Evolutionary conservation across 257 asterid genomes (phyloP).

Genomic region (Apocynum venetum): DNA sequence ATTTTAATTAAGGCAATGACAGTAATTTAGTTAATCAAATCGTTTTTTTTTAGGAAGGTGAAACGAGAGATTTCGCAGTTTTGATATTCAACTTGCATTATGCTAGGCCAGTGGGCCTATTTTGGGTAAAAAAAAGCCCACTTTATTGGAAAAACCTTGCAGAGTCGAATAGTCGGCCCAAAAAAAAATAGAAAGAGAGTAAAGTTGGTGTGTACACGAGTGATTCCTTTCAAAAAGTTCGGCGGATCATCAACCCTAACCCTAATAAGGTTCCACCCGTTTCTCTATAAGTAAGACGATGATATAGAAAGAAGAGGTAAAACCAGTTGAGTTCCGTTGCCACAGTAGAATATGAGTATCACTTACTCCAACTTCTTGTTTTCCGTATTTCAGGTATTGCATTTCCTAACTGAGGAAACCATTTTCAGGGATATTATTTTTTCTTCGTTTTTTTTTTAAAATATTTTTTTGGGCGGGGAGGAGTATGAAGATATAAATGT

Average conservation of each 20-base stretch:
- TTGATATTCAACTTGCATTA: too few relatives aligned
- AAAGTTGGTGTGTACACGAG: neutral
- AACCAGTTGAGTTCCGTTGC: neutral
- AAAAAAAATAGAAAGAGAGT: neutral
- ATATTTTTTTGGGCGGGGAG: neutral
- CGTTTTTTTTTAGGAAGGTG: too few relatives aligned
- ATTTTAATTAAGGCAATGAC: too few relatives aligned
- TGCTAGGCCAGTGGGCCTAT: neutral
- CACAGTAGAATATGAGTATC: neutral
- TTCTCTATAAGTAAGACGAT: neutral
- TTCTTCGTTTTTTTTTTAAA: neutral
- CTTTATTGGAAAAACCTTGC: neutral
- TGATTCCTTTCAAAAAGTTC: neutral
- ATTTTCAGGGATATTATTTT: neutral
- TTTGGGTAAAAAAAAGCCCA: neutral
- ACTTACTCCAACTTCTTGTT: neutral
- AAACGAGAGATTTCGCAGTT: too few relatives aligned
- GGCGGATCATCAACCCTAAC: slow-evolving; percentile 10
- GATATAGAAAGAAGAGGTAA: neutral
- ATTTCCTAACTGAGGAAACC: neutral
- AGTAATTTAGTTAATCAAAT: too few relatives aligned
- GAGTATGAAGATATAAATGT: neutral
- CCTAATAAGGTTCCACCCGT: neutral
- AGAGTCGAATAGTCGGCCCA: neutral
- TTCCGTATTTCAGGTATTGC: neutral